Evolutionary conservation across 768 basidiomycete genomes (phyloP).

Genomic region (Dioszegia crocea): DNA sequence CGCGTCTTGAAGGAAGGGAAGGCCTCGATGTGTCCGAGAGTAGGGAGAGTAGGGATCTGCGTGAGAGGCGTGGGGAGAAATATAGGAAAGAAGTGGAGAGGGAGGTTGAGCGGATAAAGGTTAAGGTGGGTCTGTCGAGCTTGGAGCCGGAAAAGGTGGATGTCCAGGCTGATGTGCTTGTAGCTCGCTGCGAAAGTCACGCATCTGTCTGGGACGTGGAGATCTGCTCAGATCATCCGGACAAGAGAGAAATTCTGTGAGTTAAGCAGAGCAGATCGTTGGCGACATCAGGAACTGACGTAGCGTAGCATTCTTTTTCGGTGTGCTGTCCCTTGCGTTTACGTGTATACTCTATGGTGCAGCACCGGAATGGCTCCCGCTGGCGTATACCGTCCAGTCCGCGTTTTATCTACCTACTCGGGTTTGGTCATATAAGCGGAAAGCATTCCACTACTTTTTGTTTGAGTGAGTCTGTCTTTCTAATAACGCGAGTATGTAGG

Average conservation of each 20-base stretch:
- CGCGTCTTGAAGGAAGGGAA: not conserved
- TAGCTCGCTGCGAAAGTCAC: conserved; percentile 79
- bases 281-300: conserved; percentile 25
- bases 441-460: conserved; percentile 89
- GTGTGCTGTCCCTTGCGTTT: conserved; percentile 81
- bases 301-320: conserved; percentile 72
- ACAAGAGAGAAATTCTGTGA: conserved; percentile 55
- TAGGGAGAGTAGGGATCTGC: conserved; percentile 48
- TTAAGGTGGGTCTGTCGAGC: conserved; percentile 58
- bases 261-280: conserved; percentile 1
- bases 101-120: conserved; percentile 78
- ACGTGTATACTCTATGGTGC: conserved; percentile 84
- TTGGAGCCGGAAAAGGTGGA: no score
- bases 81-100: conserved; percentile 75
- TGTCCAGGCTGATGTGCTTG: conserved; percentile 5
- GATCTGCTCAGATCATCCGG: conserved; percentile 61
- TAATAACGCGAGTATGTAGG: no score
- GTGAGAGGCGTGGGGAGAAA: conserved; percentile 59
- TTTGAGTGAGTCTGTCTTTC: conserved; percentile 55
- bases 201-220: conserved; percentile 76
- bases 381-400: conserved; percentile 75
- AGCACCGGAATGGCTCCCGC: conserved; percentile 83
- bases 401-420: conserved; percentile 77
- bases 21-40: conserved; percentile 1
- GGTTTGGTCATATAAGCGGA: conserved; percentile 81